Base-by-base conservation (phyloP, 495 filamentous ascomycete genomes). In the Lophiostoma macrostomum region DNA sequence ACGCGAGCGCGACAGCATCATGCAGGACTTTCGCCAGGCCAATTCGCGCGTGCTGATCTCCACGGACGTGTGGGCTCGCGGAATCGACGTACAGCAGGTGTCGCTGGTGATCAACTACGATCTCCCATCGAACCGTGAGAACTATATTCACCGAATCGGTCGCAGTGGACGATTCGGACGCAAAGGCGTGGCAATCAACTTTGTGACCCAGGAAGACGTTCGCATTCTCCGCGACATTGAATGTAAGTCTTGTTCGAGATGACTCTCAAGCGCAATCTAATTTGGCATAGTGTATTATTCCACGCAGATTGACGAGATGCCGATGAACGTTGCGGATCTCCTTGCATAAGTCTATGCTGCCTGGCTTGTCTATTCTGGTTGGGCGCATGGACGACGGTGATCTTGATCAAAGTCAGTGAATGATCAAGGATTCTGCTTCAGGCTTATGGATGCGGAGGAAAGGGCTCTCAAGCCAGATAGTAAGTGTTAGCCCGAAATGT, bases 61-160 rank as follows among this genome's bases (percentile, higher is more conserved):
- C 25, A 99, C 93, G 13, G 93, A 99, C 66, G 87, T 99, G 18
- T 91, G 90, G 80, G 94, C 93, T 56, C 84, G 93, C 71, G 93
- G 93, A 76, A 99, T 99, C 75, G 93, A 99, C 69, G 93, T 99
- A 23, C 93, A 99, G 71, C 93, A 99, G 70, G 93, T 99, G 23
- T 95, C 88, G n/a, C 76, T 99, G 50, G 93, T 99, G 53, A 99
- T 99, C 75, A 99, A 99, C 73, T 99, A 99, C 71, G 93, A 99
- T 66, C 78, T 99, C 28, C 93, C 93, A 27, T 90, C 85, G 67
- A 99, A 99, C 75, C 91, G 93, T 81, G 93, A 99, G 73, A 99
- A 99, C 74, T 99, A 99, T 72, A 97, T 99, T 69, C 93, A 99
- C 72, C 83, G 93, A 59, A 99, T 99, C 64, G 93, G 93, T 70